Evolutionary conservation across 257 asterid species (phyloP), one percentile per base, ranked within the genome.

Genomic region (Eucommia ulmoides): DNA sequence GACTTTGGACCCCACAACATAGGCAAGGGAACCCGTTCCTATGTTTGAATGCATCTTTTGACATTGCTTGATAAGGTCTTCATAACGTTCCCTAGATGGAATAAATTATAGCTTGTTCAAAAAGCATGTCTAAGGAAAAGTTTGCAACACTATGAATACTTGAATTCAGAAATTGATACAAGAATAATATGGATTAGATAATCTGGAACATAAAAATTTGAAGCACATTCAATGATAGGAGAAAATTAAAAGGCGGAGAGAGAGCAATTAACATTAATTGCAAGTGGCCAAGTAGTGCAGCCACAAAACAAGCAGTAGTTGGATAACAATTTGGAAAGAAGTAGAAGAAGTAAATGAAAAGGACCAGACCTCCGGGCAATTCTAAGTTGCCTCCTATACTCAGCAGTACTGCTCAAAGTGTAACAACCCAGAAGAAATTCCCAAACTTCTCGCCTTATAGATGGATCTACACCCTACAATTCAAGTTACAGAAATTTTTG

Each of bases 1-100:
- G 68, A 89, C 92, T 67, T 85, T 89, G 53, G 98, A 80, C 59
- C 98, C 98, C 49, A 89, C 83, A 62, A 77, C 84, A 73, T 80
- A 82, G 46, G 98, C 98, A 65, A 89, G 83, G 48, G 94, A 78
- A 67, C 98, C 98, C 58, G 98, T 89, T 64, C 98, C 98, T 57
- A 89, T 55, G 73, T 93, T 89, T 51, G 98, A 76, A 80, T 89
- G 96, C 98, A 89, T 89, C 66, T 58, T 49, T 69, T 80, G 98
- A 60, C 96, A 89, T 68, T 85, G 86, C 65, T 74, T 82, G 53
- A 80, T 69, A 24, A 89, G 98, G 55, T 82, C 94, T 52, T 54
- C 67, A 63, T 80, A 89, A 2, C 98, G 87, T 53, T 82, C 93
- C 80, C 98, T 89, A 81, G 59, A 62, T 9, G 20, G 19, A 42